Conservation (phyloP, 306 rosid species). For the Dryas drummondii region DNA sequence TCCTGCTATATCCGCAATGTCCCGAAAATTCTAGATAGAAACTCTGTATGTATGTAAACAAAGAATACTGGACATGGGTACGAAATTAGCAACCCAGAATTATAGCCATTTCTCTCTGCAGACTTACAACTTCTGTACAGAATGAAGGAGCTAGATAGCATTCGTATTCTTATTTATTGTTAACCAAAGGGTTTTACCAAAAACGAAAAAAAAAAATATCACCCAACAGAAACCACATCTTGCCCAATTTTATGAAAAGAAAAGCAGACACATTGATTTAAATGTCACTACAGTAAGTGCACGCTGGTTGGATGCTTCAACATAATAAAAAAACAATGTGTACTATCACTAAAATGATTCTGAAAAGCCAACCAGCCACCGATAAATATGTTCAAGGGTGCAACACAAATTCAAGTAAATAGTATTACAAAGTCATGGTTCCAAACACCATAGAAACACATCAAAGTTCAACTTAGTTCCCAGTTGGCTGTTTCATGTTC, state of each 20-base stretch:
- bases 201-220: no score
- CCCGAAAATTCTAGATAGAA: no score
- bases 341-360: not conserved
- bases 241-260: not conserved
- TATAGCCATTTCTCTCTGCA: no score
- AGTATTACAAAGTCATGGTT: slow-evolving; percentile 13
- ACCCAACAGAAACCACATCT: not conserved
- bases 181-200: no score
- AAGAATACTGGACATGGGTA: no score
- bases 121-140: no score
- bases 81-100: no score
- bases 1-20: no score
- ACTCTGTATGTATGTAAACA: no score
- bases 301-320: not conserved
- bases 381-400: not conserved
- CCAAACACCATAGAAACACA: not conserved
- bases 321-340: not conserved
- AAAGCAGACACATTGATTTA: not conserved
- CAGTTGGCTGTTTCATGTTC: not conserved
- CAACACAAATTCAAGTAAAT: not conserved
- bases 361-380: slow-evolving; percentile 2
- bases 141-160: no score
- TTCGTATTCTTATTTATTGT: no score
- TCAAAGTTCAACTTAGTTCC: slow-evolving; percentile 12
- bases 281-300: slow-evolving; percentile 1